These are phyloP conservation scores for Aspergillus incahuasiensis DNA, from an alignment of 495 filamentous ascomycete species.

Conservation along the genomic window DNA sequence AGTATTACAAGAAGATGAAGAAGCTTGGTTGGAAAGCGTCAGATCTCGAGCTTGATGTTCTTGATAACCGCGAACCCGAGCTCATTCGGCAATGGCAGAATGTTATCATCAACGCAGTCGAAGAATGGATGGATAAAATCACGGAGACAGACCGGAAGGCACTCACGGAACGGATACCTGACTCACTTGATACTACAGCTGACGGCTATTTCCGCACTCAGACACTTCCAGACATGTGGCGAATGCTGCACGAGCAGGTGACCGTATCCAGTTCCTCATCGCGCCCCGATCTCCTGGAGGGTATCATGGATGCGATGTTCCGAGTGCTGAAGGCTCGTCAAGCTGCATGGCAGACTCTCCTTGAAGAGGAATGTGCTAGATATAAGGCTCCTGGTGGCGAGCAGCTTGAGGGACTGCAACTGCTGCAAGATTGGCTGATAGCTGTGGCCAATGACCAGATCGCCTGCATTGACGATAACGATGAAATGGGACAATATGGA, in stretches of 20 bases:
- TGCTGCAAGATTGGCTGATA: conserved; percentile 87
- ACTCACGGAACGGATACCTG: conserved; percentile 70
- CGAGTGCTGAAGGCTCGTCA: conserved; percentile 76
- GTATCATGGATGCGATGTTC: conserved; percentile 92
- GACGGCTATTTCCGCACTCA: conserved; percentile 85
- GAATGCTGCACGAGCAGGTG: conserved; percentile 91
- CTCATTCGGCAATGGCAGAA: conserved; percentile 89
- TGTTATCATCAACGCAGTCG: conserved; percentile 89
- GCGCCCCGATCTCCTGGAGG: conserved; percentile 81
- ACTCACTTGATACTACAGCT: conserved; percentile 78
- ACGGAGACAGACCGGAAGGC: conserved; percentile 71
- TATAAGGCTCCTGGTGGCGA: conserved; percentile 56
- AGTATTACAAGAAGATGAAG: conserved; percentile 93
- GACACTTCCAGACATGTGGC: conserved; percentile 90
- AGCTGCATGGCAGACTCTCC: conserved; percentile 75
- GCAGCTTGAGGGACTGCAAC: conserved; percentile 70
- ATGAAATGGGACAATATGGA: conserved; percentile 60
- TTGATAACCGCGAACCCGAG: conserved; percentile 83
- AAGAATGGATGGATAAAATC: conserved; percentile 96
- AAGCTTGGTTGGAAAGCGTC: conserved; percentile 74
- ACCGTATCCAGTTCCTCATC: conserved; percentile 74
- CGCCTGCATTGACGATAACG: conserved; percentile 85
- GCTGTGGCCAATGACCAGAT: conserved; percentile 99
- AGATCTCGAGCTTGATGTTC: conserved; percentile 72
- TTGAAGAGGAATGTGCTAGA: conserved; percentile 77